A percentile compares a stretch with the other conserved stretches of the same genome.
Evolutionary conservation across 495 filamentous ascomycete species (phyloP).

Genomic region (Acidiella bohemica): DNA sequence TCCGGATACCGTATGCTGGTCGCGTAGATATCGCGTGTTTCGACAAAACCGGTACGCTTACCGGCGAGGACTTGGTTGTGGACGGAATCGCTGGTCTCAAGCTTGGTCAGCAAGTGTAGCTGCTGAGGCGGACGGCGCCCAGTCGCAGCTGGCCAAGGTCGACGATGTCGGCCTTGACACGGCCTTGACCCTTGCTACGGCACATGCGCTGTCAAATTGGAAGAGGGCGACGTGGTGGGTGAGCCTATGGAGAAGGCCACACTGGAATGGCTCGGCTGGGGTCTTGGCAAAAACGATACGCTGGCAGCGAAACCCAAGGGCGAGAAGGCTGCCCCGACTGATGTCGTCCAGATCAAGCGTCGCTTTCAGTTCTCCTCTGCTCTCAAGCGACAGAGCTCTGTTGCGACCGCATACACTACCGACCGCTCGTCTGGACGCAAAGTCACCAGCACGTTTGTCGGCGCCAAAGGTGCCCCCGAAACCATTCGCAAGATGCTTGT

Average conservation of each 20-base stretch:
- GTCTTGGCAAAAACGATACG: conserved; percentile 72
- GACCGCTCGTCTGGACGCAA: conserved; percentile 59
- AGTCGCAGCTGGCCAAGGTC: conserved; percentile 56
- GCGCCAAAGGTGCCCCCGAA: conserved; percentile 93
- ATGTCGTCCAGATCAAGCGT: conserved; percentile 79
- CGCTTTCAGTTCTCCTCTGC: conserved; percentile 98
- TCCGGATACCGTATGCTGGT: conserved; percentile 95
- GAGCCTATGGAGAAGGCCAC: conserved; percentile 99
- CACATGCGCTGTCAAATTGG: conserved; percentile 91
- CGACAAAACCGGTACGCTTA: conserved; percentile 95
- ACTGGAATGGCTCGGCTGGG: conserved; percentile 77
- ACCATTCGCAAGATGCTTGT: conserved; percentile 88
- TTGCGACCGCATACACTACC: conserved; percentile 60
- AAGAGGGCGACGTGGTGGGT: conserved; percentile 93
- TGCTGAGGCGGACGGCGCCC: conserved; percentile 64
- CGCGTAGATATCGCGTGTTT: conserved; percentile 96
- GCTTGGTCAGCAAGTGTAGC: conserved; percentile 50
- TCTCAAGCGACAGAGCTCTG: conserved; percentile 87
- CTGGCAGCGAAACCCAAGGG: conserved; percentile 40
- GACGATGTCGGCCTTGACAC: conserved; percentile 58
- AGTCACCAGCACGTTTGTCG: conserved; percentile 69
- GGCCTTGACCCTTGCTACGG: conserved; percentile 85
- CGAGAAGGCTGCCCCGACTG: conserved; percentile 15
- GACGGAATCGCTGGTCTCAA: conserved; percentile 89
- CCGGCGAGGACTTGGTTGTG: conserved; percentile 92